Base-by-base conservation (phyloP, 257 asterid species). In the Lavandula angustifolia region DNA sequence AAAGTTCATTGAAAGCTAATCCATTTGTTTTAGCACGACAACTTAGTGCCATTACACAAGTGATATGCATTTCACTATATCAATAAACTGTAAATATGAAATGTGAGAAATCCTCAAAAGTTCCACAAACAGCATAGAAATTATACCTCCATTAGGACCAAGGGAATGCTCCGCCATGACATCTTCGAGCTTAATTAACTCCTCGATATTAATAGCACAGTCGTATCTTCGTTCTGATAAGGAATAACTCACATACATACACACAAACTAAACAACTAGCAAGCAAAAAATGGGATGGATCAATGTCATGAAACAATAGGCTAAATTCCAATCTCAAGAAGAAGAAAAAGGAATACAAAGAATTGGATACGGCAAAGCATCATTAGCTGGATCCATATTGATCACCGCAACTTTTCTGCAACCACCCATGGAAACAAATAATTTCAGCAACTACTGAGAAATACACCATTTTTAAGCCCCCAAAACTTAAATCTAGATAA, bases 121-220 rank as follows among this genome's bases (percentile, higher is more conserved):
- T 47, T 52, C 67, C 51, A 40, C 33, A 60, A 37, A 4, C 35
- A 67, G 65, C 59, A 77, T 4, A 68, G n/a, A 11, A 50, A 27
- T 5, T 77, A 76, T 75, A 94, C 99, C 97, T 73, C 97, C 99
- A 68, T 94, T 90, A 13, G 99, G 97, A 74, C 99, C 99, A 63
- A 94, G 99, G 34, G 92, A 80, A 69, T 94, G 99, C 81, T 94
- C 97, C 68, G 53, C 67, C 99, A 94, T 87, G 34, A 90, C 96
- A 84, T 90, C 99, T 66, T 74, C 70, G 52, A 94, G 95, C 82
- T 87, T 94, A 53, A 94, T 74, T 54, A 94, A 85, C 54, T 90
- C 97, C 89, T 84, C 99, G 43, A 94, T 78, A 75, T 94, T 94
- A 71, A 94, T 78, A 70, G 95, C 84, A 75, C 99, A 94, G 40